A percentile compares a stretch with the other conserved stretches of the same genome.
Conservation (phyloP, 2,329 filamentous ascomycete genomes). For the Albifimbria verrucaria region DNA sequence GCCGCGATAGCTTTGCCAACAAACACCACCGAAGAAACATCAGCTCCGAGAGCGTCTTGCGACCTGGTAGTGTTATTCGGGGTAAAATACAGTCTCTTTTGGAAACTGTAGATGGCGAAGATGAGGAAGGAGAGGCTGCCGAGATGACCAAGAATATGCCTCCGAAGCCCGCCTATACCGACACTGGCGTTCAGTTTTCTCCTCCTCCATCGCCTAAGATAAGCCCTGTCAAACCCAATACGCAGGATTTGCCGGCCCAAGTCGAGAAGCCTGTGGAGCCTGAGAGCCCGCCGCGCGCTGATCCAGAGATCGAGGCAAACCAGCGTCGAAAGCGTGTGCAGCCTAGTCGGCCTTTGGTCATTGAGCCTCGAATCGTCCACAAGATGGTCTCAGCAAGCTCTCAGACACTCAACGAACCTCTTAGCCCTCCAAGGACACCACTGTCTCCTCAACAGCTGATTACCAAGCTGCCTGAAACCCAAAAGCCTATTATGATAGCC, state of each 20-base stretch:
- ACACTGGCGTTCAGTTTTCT: conserved; percentile 78
- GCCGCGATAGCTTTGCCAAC: conserved; percentile 52
- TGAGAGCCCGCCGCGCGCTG: conserved; percentile 41
- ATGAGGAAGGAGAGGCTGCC: conserved; percentile 39
- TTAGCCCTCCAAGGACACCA: conserved; percentile 65
- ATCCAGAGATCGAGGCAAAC: conserved; percentile 67
- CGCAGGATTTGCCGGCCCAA: conserved; percentile 31
- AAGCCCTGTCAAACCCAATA: background rate
- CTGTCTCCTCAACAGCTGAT: conserved; percentile 36
- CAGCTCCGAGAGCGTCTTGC: conserved; percentile 56
- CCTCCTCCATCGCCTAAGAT: conserved; percentile 70
- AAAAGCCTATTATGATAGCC: conserved; percentile 41
- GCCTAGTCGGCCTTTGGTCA: conserved; percentile 44
- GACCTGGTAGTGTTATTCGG: conserved; percentile 52
- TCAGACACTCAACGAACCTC: conserved; percentile 59
- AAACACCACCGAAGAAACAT: conserved; percentile 52
- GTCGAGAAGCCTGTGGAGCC: conserved; percentile 42
- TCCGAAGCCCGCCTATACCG: conserved; percentile 56
- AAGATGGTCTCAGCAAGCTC: conserved; percentile 64
- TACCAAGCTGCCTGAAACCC: background rate
- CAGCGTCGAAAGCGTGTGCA: conserved; percentile 69
- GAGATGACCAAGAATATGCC: conserved; percentile 10
- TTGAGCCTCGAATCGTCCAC: conserved; percentile 38
- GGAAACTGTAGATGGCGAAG: conserved; percentile 53
- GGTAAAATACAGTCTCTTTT: conserved; percentile 51